Evolutionary conservation across 2,329 filamentous ascomycete genomes (phyloP).

Genomic region (Colletotrichum sp.): DNA sequence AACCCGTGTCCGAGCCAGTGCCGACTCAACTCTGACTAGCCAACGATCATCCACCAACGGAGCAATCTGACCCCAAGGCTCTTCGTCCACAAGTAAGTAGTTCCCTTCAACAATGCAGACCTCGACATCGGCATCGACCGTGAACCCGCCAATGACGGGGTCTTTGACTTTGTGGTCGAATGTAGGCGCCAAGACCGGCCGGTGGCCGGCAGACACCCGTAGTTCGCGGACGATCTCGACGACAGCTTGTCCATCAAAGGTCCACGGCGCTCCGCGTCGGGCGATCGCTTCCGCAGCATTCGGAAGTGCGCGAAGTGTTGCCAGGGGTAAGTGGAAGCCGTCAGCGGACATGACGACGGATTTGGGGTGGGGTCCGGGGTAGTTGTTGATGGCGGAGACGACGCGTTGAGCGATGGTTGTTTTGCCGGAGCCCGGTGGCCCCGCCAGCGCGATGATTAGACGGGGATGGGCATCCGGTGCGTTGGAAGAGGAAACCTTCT

Average conservation of each 20-base stretch:
- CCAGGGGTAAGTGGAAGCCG: constrained; percentile 33
- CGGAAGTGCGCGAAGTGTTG: constrained; percentile 21
- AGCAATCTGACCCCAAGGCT: constrained; percentile 50
- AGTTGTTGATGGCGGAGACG: constrained; percentile 10
- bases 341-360: constrained; percentile 23
- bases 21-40: constrained; percentile 30
- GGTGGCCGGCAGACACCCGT: constrained; percentile 9
- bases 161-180: constrained; percentile 58
- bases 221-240: constrained; percentile 26
- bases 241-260: constrained; percentile 31
- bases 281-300: constrained; percentile 28
- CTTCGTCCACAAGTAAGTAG: constrained; percentile 50
- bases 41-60: constrained; percentile 49
- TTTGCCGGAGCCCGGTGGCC: constrained; percentile 36
- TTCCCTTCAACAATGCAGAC: constrained; percentile 52
- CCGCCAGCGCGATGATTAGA: constrained; percentile 33
- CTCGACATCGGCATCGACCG: neutral
- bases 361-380: neutral
- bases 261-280: constrained; percentile 34
- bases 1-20: constrained; percentile 27
- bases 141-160: constrained; percentile 31
- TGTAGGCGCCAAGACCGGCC: constrained; percentile 39
- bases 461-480: constrained; percentile 5
- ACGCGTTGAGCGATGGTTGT: constrained; percentile 29
- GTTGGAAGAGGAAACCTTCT: neutral